Evolutionary conservation across 768 basidiomycete species (phyloP), one percentile per base, ranked within the genome.

Genomic region (Mycena capillaripes): DNA sequence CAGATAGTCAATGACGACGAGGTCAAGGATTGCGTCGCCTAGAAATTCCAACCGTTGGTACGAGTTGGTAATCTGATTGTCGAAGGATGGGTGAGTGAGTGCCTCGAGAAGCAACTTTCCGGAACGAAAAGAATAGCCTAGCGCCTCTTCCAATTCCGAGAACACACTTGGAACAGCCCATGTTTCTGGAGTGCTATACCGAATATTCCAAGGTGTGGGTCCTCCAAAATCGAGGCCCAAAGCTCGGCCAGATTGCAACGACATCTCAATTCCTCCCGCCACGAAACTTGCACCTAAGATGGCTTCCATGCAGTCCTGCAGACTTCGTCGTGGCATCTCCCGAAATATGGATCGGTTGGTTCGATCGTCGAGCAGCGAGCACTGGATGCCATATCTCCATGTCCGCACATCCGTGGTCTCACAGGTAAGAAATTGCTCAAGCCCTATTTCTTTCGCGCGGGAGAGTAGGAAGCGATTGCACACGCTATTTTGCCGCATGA

Each of bases 281-380:
- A 91, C 73, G 74, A 92, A 96, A 30, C 90, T 89, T 2, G 94
- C 95, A 14, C 95, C 96, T 4, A 97, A 82, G 7, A 90, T 86
- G 0, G 96, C 93, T 79, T 97, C 96, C 91, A 96, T 94, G 77
- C 93, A 95, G 77, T 97, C 96, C 77, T 95, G 94, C 72, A 97
- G 81, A 76, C 93, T 91, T 66, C 94, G 83, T 30, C 94, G 86
- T 4, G 92, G 89, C 67, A 91, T 89, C 42, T 81, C 81, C 40
- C 92, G 87, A 63, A 63, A 74, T n/a, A 84, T 84, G 53, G 69
- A 81, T 53, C 86, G 81, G 25, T 50, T 56, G 12, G 79, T 72
- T 52, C 66, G 79, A 21, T 84, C 83, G 12, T 84, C 84, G 3
- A 81, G 81, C 0, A 85, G 74, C 44, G 87, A 76, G 21, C 70